Conservation (phyloP, 805 yeast species). For the Debaryomyces hansenii region DNA sequence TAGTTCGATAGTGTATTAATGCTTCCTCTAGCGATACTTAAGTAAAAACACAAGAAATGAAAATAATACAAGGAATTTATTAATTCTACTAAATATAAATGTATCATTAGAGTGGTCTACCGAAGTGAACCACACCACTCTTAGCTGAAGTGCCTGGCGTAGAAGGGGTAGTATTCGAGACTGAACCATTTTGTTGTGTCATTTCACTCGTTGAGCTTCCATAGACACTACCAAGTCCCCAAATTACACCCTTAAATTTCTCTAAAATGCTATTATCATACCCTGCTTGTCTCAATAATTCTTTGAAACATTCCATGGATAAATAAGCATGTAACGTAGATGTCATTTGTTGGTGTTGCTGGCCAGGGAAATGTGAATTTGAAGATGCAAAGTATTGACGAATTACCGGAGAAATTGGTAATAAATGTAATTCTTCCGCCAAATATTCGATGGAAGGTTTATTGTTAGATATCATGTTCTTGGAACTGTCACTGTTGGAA, state of each 20-base stretch:
- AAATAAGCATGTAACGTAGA: constrained; percentile 62
- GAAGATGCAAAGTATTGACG: constrained; percentile 35
- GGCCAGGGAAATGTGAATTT: constrained; percentile 19
- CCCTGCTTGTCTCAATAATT: constrained; percentile 37
- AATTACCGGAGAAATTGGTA: constrained; percentile 57
- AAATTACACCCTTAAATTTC: constrained; percentile 50
- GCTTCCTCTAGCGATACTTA: neutral
- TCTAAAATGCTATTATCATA: constrained; percentile 21
- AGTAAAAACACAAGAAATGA: neutral
- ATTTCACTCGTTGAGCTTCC: constrained; percentile 10
- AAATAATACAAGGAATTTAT: neutral
- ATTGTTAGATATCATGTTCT: constrained; percentile 9
- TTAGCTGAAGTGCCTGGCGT: constrained; percentile 23
- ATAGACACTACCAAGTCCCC: constrained; percentile 45
- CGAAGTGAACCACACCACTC: constrained; percentile 28
- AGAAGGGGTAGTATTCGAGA: constrained; percentile 16
- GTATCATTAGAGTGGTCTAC: constrained; percentile 21
- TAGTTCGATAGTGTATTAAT: neutral
- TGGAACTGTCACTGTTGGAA: neutral
- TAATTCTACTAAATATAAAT: neutral
- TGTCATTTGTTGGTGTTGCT: constrained; percentile 38
- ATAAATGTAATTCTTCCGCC: constrained; percentile 65
- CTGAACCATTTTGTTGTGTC: constrained; percentile 5
- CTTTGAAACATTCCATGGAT: constrained; percentile 65
- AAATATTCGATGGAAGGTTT: constrained; percentile 58